These are phyloP conservation scores for Vicia villosa DNA, from an alignment of 306 rosid genomes.

Conservation along the genomic window DNA sequence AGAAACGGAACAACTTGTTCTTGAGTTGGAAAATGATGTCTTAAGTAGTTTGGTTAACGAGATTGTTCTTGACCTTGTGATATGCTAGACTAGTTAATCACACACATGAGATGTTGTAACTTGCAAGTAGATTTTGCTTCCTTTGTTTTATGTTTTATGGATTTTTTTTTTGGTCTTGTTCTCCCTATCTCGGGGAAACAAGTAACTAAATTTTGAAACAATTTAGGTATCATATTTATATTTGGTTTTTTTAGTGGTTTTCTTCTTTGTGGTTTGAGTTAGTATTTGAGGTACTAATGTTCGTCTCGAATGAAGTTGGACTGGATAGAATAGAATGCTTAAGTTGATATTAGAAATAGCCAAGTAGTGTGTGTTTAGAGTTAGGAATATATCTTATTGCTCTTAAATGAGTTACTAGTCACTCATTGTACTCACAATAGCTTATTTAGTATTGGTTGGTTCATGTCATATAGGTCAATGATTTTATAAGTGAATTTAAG, in stretches of 20 bases:
- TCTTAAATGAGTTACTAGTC: no score
- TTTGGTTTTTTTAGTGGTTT: constrained; percentile 28
- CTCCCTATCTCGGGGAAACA: constrained; percentile 24
- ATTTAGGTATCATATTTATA: background rate
- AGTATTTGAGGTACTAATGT: no score
- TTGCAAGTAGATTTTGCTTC: background rate
- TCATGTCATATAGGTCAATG: no score
- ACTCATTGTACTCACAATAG: no score
- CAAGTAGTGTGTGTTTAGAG: no score
- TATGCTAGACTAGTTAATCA: background rate
- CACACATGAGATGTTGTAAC: background rate
- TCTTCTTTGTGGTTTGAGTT: background rate
- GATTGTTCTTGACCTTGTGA: constrained; percentile 46
- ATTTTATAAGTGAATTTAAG: no score
- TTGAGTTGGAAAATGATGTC: constrained; percentile 52
- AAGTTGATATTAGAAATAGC: no score
- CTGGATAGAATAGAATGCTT: no score
- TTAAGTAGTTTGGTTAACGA: constrained; percentile 54
- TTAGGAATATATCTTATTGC: no score
- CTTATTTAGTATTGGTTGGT: no score
- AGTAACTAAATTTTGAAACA: constrained; percentile 30
- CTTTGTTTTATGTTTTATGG: background rate
- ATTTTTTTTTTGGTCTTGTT: constrained; percentile 9
- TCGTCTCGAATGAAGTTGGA: no score
- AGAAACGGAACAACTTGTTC: constrained; percentile 41